Percentiles rank a stretch among this genome's conserved stretches.
phyloP scores from a whole-genome alignment of 176 grass and related monocot genomes.

The Avena sativa region DNA sequence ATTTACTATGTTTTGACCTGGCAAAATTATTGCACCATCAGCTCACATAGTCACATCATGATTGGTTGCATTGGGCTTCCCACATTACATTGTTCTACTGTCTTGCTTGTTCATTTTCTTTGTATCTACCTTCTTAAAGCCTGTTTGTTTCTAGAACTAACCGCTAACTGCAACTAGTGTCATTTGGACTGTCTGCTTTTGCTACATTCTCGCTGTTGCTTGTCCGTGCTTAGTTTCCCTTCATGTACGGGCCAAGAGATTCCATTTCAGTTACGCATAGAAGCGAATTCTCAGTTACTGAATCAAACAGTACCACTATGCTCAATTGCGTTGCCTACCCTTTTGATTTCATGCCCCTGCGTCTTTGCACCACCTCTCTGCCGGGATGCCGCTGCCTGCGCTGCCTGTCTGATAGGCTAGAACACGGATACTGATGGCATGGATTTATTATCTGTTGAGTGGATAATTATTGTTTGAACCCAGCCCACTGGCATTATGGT shows the following conservation, averaged over 20 bases:
- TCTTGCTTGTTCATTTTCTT: slow-evolving; percentile 11
- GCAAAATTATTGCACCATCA: neutral
- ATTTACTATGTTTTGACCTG: slow-evolving; percentile 6
- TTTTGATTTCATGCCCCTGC: neutral
- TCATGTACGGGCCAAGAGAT: neutral
- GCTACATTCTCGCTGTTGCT: slow-evolving; percentile 8
- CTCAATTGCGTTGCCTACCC: slow-evolving; percentile 22
- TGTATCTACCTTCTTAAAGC: neutral
- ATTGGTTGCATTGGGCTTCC: slow-evolving; percentile 10
- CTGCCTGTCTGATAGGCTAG: neutral
- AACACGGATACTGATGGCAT: neutral
- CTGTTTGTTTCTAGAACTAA: neutral
- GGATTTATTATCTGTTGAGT: slow-evolving; percentile 9
- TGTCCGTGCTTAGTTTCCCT: neutral
- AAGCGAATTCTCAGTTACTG: neutral
- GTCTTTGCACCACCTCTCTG: neutral
- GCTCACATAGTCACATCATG: neutral
- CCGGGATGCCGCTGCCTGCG: slow-evolving; percentile 11
- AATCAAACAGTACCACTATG: slow-evolving; percentile 16
- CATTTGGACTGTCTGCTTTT: slow-evolving; percentile 10
- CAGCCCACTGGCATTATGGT: slow-evolving; percentile 13
- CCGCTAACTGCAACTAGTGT: neutral
- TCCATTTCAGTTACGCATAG: neutral
- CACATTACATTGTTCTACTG: neutral
- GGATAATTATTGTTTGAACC: slow-evolving; percentile 18